phyloP scores from a whole-genome alignment of 2,329 filamentous ascomycete species.

The Diaporthe caulivora region DNA sequence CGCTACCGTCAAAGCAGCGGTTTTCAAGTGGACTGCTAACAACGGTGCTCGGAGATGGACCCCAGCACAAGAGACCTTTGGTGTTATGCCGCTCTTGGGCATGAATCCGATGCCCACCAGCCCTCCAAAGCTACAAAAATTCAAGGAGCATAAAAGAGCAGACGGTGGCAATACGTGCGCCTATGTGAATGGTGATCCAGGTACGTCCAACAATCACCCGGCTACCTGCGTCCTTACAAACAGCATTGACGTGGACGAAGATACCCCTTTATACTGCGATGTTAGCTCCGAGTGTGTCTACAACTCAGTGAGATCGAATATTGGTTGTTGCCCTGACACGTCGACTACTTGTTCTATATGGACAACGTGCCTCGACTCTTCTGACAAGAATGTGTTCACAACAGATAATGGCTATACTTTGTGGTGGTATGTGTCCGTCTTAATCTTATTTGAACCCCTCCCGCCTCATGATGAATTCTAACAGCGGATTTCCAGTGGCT shows the following conservation, averaged over 20 bases:
- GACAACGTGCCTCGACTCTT: slow-evolving; percentile 48
- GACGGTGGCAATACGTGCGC: slow-evolving; percentile 48
- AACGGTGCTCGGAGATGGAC: slow-evolving; percentile 14
- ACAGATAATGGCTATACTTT: slow-evolving; percentile 45
- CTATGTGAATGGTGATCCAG: slow-evolving; percentile 46
- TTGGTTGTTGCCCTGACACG: slow-evolving; percentile 50
- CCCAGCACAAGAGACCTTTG: slow-evolving; percentile 33
- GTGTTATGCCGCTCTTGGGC: slow-evolving; percentile 31
- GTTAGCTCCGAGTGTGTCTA: slow-evolving; percentile 45
- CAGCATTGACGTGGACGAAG: slow-evolving; percentile 27
- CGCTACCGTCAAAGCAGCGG: slow-evolving; percentile 4
- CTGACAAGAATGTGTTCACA: slow-evolving; percentile 41
- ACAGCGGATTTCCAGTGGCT: slow-evolving; percentile 40
- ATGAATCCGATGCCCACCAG: slow-evolving; percentile 34
- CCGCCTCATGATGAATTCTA: background rate
- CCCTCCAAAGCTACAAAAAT: slow-evolving; percentile 22
- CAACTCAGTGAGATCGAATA: slow-evolving; percentile 45
- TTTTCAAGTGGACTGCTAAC: slow-evolving; percentile 35
- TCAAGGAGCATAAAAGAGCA: slow-evolving; percentile 41
- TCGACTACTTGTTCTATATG: slow-evolving; percentile 42
- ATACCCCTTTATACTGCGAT: slow-evolving; percentile 47
- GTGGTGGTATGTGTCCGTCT: slow-evolving; percentile 47
- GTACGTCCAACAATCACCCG: slow-evolving; percentile 37
- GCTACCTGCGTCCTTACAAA: background rate
- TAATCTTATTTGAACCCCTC: background rate